Evolutionary conservation across 164 flowering plant genomes (phyloP).

Genomic region (Dillenia turbinata): DNA sequence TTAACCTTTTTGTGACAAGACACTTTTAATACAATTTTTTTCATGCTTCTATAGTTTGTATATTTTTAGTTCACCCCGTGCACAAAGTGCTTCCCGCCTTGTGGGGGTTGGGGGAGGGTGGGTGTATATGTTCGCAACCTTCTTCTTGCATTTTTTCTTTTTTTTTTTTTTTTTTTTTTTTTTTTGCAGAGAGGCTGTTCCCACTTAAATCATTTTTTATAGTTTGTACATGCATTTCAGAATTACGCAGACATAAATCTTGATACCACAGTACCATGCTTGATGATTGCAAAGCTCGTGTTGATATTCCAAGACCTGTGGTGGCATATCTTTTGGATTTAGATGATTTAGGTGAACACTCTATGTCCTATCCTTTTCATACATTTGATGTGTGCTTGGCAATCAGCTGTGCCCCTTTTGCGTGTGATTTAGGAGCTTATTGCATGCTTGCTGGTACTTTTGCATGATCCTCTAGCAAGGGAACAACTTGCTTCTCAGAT

Average conservation of each 20-base stretch:
- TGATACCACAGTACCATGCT: conserved; percentile 42
- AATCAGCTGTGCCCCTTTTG: not conserved
- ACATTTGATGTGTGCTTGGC: not conserved
- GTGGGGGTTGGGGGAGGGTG: too few relatives aligned
- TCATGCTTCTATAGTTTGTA: conserved; percentile 52
- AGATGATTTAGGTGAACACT: not conserved
- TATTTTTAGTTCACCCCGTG: conserved; percentile 79
- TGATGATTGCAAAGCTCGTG: conserved; percentile 60
- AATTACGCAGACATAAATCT: conserved; percentile 68
- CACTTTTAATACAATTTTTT: too few relatives aligned
- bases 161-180: not conserved
- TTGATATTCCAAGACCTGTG: conserved; percentile 86
- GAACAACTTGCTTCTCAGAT: conserved; percentile 86
- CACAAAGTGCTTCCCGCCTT: too few relatives aligned
- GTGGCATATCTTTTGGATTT: conserved; percentile 27
- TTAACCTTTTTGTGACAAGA: too few relatives aligned
- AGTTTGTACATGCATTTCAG: conserved; percentile 97
- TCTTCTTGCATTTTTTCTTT: too few relatives aligned
- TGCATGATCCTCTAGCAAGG: conserved; percentile 89
- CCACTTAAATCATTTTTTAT: not conserved
- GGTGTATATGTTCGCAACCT: too few relatives aligned
- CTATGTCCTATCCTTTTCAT: not conserved
- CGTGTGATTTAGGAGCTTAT: conserved; percentile 59
- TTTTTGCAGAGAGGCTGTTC: too few relatives aligned
- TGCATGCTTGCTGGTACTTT: conserved; percentile 86